Conservation (phyloP, 352 stramenopile species). For the Phytopythium sindhum region DNA sequence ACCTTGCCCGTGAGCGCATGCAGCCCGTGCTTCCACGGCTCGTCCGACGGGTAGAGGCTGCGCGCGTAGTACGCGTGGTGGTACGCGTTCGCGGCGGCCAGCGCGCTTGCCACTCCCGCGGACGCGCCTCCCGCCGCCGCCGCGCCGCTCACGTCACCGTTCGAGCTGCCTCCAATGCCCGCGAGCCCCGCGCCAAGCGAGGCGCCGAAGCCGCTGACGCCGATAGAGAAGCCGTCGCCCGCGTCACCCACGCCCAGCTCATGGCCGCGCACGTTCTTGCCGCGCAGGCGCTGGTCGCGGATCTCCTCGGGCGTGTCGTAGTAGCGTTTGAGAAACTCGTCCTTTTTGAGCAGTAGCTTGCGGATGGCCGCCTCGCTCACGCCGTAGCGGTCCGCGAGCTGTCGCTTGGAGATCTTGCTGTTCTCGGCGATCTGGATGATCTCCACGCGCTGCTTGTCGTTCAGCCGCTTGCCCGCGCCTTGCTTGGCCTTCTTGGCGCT, state of each 20-base stretch:
- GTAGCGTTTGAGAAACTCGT: slow-evolving; percentile 75
- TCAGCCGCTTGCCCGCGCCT: slow-evolving; percentile 67
- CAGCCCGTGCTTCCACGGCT: slow-evolving; percentile 69
- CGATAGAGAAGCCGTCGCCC: background rate
- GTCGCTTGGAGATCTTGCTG: slow-evolving; percentile 73
- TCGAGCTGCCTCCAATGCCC: background rate
- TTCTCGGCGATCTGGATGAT: slow-evolving; percentile 84
- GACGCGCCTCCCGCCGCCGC: background rate
- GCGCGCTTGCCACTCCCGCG: background rate
- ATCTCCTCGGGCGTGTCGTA: slow-evolving; percentile 78
- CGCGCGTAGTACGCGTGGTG: slow-evolving; percentile 6
- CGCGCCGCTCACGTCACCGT: background rate
- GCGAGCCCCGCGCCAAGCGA: slow-evolving; percentile 9
- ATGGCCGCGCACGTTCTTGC: slow-evolving; percentile 43
- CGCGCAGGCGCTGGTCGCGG: slow-evolving; percentile 64
- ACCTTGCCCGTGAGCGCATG: slow-evolving; percentile 44
- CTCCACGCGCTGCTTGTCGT: slow-evolving; percentile 78
- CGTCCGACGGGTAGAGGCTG: slow-evolving; percentile 58
- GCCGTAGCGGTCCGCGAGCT: slow-evolving; percentile 72
- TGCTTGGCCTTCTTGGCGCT: slow-evolving; percentile 65
- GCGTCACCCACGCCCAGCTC: slow-evolving; percentile 7
- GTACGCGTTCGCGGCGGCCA: background rate
- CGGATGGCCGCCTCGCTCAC: slow-evolving; percentile 78
- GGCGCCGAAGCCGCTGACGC: background rate
- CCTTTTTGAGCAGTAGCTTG: slow-evolving; percentile 79